Evolutionary conservation across 2,329 filamentous ascomycete species (phyloP).

Genomic region (Zalaria sp.): DNA sequence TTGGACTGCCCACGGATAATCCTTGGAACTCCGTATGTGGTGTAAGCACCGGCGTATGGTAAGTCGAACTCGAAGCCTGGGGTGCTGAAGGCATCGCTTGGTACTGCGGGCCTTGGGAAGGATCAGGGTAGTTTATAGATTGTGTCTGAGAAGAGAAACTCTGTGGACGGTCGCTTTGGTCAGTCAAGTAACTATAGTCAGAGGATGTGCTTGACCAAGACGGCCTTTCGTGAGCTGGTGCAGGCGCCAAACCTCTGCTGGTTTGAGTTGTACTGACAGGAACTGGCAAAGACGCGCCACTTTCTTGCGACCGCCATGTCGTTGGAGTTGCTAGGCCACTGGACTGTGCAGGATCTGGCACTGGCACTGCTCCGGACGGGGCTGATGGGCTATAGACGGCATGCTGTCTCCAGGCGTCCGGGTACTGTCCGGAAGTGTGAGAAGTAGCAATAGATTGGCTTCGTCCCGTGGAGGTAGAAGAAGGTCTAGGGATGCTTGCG

Average conservation of each 20-base stretch:
- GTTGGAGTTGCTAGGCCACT: background rate
- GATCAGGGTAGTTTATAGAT: background rate
- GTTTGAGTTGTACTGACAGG: background rate
- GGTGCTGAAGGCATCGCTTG: background rate
- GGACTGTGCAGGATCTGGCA: background rate
- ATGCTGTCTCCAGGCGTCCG: slow-evolving; percentile 3
- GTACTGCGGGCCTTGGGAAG: background rate
- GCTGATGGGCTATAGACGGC: slow-evolving; percentile 2
- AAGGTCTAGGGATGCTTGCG: slow-evolving; percentile 2
- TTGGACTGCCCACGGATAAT: background rate
- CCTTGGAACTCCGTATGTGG: background rate
- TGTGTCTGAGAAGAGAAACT: background rate
- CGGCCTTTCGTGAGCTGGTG: background rate
- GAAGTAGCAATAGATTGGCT: background rate
- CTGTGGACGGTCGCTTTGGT: background rate
- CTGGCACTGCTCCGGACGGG: background rate
- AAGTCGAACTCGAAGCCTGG: background rate
- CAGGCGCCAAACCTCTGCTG: background rate
- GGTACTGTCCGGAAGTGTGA: slow-evolving; percentile 1
- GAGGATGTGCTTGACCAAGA: background rate
- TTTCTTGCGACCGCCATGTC: background rate
- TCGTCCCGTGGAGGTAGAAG: slow-evolving; percentile 2
- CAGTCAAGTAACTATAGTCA: background rate
- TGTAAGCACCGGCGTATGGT: background rate
- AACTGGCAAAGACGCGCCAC: background rate